Evolutionary conservation across 805 yeast species (phyloP), one percentile per base, ranked within the genome.

Genomic region (Isabelozyma gotoi): DNA sequence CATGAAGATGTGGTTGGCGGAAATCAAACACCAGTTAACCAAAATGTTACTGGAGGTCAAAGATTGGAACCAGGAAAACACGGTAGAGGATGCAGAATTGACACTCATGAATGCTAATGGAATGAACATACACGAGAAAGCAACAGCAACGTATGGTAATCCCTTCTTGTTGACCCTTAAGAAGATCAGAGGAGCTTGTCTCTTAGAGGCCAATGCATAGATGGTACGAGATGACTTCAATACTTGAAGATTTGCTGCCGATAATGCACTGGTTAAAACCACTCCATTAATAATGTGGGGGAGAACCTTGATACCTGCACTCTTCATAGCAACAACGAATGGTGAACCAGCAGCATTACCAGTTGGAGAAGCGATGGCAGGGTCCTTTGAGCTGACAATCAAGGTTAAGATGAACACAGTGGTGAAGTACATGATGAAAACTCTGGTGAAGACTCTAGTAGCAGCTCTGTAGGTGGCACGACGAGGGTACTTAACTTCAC

Each of bases 261-360:
- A 62, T 36, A 68, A 63, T 1, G 74, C 76, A 10, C 73, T 67
- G 0, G 71, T 62, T 39, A 68, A 51, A 29, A 69, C 68, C 31
- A 64, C 63, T 10, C 66, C 74, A 49, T 71, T 71, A 41, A 71
- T 60, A 20, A 67, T 55, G 46, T 59, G 61, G 8, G 70, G 71
- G 18, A 71, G 53, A 0, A 57, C 73, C 29, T 50, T 53, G 27
- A 70, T 67, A 5, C 62, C 62, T 10, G 64, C 65, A 33, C 57
- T 48, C 39, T 56, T 50, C 48, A 69, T 64, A 7, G 71, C 73
- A 46, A 71, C 56, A 12, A 71, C 74, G 43, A 68, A 71, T 11
- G 74, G 74, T 8, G 74, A 69, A 8, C 70, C 63, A 27, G 53
- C 33, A 19, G 68, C 63, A 52, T 47, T 53, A 7, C 71, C 57